phyloP scores from a whole-genome alignment of 140 eudicot species.

The Erigeron philadelphicus region DNA sequence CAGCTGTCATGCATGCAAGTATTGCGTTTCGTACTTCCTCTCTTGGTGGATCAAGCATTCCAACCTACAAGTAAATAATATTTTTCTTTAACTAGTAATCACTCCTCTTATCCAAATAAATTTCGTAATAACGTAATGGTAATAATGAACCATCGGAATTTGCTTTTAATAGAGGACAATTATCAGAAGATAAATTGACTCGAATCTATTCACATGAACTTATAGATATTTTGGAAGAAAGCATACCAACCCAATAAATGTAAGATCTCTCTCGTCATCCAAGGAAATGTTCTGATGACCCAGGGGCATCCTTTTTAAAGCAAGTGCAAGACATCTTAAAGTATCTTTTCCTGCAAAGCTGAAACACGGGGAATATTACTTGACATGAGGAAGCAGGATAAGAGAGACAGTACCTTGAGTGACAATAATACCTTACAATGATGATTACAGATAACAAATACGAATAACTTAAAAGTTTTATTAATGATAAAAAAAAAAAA shows the following conservation, averaged over 20 bases:
- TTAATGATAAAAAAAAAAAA: neutral
- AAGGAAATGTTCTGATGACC: constrained; percentile 75
- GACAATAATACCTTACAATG: neutral
- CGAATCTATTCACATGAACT: neutral
- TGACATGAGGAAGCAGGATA: constrained; percentile 23
- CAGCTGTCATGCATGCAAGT: constrained; percentile 99
- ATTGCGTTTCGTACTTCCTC: constrained; percentile 91
- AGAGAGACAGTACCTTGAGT: neutral
- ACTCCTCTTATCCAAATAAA: too few species aligned
- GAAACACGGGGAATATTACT: constrained; percentile 27
- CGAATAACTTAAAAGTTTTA: constrained; percentile 1
- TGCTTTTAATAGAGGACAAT: neutral
- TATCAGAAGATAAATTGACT: neutral
- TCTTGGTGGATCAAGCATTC: constrained; percentile 99
- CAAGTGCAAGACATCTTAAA: constrained; percentile 90
- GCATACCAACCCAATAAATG: constrained; percentile 99
- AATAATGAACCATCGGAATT: neutral
- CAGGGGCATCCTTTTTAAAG: constrained; percentile 77
- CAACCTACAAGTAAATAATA: constrained; percentile 49
- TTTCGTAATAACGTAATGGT: neutral
- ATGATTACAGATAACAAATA: neutral
- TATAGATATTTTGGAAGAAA: constrained; percentile 32
- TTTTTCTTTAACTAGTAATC: too few species aligned
- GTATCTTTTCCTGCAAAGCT: constrained; percentile 98
- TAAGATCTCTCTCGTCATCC: constrained; percentile 84